Evolutionary conservation across 2,329 filamentous ascomycete genomes (phyloP).

Genomic region (Ophiobolus disseminans): DNA sequence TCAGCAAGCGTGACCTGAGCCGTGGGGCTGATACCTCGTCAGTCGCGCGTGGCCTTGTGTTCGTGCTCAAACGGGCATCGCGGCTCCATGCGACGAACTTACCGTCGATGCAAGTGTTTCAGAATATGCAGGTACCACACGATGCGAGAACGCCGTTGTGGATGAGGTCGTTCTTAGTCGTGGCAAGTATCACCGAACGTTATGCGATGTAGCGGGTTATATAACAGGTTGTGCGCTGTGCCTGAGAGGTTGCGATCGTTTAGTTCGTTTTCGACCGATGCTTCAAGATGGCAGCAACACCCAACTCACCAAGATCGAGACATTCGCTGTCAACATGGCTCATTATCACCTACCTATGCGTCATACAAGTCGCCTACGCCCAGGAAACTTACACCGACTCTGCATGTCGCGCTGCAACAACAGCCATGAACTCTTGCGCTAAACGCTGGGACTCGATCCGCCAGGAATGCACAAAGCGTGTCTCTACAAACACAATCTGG

Average conservation of each 20-base stretch:
- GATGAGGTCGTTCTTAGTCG: not conserved
- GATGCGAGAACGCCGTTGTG: not conserved
- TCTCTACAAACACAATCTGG: conserved; percentile 17
- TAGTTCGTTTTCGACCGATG: no score
- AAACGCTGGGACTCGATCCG: conserved; percentile 16
- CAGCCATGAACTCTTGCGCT: conserved; percentile 11
- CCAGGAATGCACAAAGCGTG: conserved; percentile 11
- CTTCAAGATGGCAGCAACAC: not conserved
- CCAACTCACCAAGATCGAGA: no score
- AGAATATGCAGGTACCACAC: conserved; percentile 6
- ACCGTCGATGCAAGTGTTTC: conserved; percentile 4
- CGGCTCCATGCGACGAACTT: no score
- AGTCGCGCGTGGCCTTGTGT: not conserved
- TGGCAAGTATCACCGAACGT: not conserved
- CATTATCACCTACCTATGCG: not conserved
- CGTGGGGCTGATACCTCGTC: not conserved
- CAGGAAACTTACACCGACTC: conserved; percentile 15
- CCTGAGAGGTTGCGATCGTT: not conserved
- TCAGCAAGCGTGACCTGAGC: no score
- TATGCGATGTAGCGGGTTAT: not conserved
- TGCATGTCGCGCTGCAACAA: conserved; percentile 3
- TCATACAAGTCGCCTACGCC: not conserved
- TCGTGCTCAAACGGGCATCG: no score
- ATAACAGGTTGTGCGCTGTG: not conserved
- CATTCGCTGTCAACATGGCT: not conserved